Evolutionary conservation across 2,329 filamentous ascomycete species (phyloP).

Genomic region (Colletotrichum sp.): DNA sequence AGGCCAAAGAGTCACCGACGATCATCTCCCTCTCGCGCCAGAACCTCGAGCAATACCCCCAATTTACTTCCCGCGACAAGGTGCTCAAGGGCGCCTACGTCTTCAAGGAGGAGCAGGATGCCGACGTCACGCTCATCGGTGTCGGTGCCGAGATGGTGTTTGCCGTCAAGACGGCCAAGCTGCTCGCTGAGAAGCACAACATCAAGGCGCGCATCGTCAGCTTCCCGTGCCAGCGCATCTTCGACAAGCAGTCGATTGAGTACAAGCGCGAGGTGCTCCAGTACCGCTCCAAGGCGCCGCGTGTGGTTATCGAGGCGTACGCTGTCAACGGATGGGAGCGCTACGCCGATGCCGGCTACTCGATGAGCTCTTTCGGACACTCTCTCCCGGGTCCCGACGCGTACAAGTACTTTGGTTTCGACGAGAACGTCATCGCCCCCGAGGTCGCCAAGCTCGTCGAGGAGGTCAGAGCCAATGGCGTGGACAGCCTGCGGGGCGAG

Average conservation of each 20-base stretch:
- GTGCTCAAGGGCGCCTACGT: slow-evolving; percentile 52
- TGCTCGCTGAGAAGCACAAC: slow-evolving; percentile 42
- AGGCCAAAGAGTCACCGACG: slow-evolving; percentile 42
- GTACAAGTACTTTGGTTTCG: slow-evolving; percentile 59
- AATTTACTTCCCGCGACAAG: slow-evolving; percentile 51
- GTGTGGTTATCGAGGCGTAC: slow-evolving; percentile 67
- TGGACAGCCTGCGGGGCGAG: slow-evolving; percentile 27
- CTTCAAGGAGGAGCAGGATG: slow-evolving; percentile 44
- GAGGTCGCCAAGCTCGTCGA: slow-evolving; percentile 35
- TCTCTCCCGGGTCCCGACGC: slow-evolving; percentile 57
- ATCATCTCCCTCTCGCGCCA: slow-evolving; percentile 56
- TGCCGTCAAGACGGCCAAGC: slow-evolving; percentile 34
- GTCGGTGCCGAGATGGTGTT: slow-evolving; percentile 41
- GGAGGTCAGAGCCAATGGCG: slow-evolving; percentile 26
- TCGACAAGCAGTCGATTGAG: slow-evolving; percentile 44
- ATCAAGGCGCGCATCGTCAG: slow-evolving; percentile 46
- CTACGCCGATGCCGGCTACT: slow-evolving; percentile 62
- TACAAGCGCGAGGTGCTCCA: slow-evolving; percentile 52
- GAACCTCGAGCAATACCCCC: slow-evolving; percentile 39
- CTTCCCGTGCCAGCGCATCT: slow-evolving; percentile 50
- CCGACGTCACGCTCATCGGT: slow-evolving; percentile 49
- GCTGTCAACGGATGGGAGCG: slow-evolving; percentile 63
- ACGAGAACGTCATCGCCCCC: slow-evolving; percentile 43
- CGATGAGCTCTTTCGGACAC: slow-evolving; percentile 60
- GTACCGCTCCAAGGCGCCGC: slow-evolving; percentile 45